A percentile compares a stretch with the other conserved stretches of the same genome.
Conservation (phyloP, 2,329 filamentous ascomycete species). For the Acrodontium crateriforme region DNA sequence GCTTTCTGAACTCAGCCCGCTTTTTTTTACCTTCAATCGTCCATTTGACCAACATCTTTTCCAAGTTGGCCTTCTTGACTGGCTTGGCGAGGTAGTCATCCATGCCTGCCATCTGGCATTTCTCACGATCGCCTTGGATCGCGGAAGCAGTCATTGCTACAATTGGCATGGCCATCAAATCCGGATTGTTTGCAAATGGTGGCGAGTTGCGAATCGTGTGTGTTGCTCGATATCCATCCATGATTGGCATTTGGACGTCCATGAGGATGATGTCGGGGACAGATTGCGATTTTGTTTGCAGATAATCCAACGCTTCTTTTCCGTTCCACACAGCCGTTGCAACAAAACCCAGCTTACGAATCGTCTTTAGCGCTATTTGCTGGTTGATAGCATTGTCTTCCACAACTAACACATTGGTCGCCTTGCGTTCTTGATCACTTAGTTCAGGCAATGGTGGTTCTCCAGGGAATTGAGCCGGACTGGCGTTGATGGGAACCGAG, state of each 20-base stretch:
- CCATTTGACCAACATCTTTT: constrained; percentile 61
- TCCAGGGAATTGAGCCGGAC: constrained; percentile 24
- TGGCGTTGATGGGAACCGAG: too few species aligned
- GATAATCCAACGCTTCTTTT: constrained; percentile 62
- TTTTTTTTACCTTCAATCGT: constrained; percentile 32
- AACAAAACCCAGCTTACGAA: constrained; percentile 57
- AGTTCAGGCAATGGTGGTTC: constrained; percentile 37
- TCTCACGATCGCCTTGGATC: constrained; percentile 60
- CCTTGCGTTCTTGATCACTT: constrained; percentile 43
- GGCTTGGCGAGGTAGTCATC: constrained; percentile 62
- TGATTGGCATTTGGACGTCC: constrained; percentile 27
- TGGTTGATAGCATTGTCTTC: constrained; percentile 66
- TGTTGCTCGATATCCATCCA: constrained; percentile 63
- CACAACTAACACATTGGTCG: constrained; percentile 59
- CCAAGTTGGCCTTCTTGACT: constrained; percentile 52
- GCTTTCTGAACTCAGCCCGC: constrained; percentile 12
- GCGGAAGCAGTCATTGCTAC: constrained; percentile 73
- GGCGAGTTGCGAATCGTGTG: constrained; percentile 55
- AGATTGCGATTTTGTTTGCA: constrained; percentile 33
- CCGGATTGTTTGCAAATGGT: constrained; percentile 46
- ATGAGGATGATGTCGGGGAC: constrained; percentile 59
- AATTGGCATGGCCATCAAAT: constrained; percentile 50
- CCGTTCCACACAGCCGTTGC: constrained; percentile 65
- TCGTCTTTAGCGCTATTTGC: constrained; percentile 62
- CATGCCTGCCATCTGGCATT: constrained; percentile 61